Base-by-base conservation (phyloP, 2,329 filamentous ascomycete species). In the Apiospora malaysiana region DNA sequence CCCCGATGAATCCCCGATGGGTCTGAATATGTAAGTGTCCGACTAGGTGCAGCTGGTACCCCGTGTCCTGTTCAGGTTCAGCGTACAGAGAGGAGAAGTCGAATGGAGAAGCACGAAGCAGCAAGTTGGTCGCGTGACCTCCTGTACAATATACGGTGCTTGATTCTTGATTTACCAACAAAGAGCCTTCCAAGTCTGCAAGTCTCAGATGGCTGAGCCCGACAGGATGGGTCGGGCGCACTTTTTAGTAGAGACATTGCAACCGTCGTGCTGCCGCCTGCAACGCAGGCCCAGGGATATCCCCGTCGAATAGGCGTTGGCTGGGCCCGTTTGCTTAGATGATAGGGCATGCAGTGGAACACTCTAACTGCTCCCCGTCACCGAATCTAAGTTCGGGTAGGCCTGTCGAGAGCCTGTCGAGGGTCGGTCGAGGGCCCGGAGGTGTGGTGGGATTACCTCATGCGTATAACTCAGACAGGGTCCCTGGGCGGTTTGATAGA, bases 401-500 rank as follows among this genome's bases (percentile, higher is more conserved):
- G 8, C 27, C 32, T 4, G 32, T 3, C 27, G 49, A 37, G 7
- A 27, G 51, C 51, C 25, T 59, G 27, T 7, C 51, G 51, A 37
- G 25, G 32, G 12, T 21, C 56, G 18, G 56, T 6, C 6, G 25
- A 32, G n/a, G 21, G 56, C 40, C 32, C 6, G 25, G 56, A 37
- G 21, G 56, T 63, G 56, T 63, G 56, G 56, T 63, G 32, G 32
- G 56, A 63, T 63, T 63, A 63, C 56, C 56, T 63, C 56, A 63
- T 40, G 32, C 32, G 32, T n/a, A 18, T 9, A 40, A 14, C 8
- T 12, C 56, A n/a, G 56, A 40, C 56, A 63, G 56, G 51, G 56
- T 5, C 21, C 32, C 56, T 9, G 9, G 6, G 2, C 27, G 8
- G 18, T 40, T 63, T 27, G 56, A 63, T 63, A 40, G 56, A 9